phyloP scores from a whole-genome alignment of 1,139 yeast species.

The Candida tetrigidarum region DNA sequence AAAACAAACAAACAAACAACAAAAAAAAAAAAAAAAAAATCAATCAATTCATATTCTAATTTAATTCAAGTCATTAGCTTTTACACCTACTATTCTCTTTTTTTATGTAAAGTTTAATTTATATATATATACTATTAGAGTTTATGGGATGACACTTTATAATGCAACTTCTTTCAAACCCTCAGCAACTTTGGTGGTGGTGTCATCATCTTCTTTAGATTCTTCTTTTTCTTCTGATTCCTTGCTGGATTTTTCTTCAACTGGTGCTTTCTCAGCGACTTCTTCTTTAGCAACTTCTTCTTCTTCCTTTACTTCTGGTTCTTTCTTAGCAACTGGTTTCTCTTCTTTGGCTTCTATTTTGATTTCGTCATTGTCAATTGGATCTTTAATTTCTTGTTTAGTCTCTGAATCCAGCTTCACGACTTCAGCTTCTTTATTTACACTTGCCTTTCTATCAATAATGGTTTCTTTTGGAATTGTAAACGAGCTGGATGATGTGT shows the following conservation, averaged over 20 bases:
- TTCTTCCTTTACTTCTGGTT: conserved; percentile 7
- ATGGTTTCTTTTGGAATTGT: conserved; percentile 49
- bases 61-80: conserved; percentile 3
- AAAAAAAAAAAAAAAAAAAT: conserved; percentile 1
- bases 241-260: conserved; percentile 11
- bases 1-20: neutral
- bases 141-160: too few relatives aligned
- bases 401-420: conserved; percentile 12
- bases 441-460: conserved; percentile 31
- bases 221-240: conserved; percentile 7
- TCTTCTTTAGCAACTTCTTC: conserved; percentile 4
- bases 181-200: conserved; percentile 8
- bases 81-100: neutral
- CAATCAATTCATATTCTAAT: too few relatives aligned
- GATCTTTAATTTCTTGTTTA: conserved; percentile 6
- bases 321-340: conserved; percentile 11
- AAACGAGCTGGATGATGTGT: conserved; percentile 29
- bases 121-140: neutral
- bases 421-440: conserved; percentile 9
- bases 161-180: conserved; percentile 18
- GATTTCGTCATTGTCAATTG: conserved; percentile 7
- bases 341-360: conserved; percentile 14
- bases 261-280: conserved; percentile 5
- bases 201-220: conserved; percentile 8
- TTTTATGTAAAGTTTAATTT: neutral